phyloP scores from a whole-genome alignment of 2,329 filamentous ascomycete species.

The Aspergillus amoenus region DNA sequence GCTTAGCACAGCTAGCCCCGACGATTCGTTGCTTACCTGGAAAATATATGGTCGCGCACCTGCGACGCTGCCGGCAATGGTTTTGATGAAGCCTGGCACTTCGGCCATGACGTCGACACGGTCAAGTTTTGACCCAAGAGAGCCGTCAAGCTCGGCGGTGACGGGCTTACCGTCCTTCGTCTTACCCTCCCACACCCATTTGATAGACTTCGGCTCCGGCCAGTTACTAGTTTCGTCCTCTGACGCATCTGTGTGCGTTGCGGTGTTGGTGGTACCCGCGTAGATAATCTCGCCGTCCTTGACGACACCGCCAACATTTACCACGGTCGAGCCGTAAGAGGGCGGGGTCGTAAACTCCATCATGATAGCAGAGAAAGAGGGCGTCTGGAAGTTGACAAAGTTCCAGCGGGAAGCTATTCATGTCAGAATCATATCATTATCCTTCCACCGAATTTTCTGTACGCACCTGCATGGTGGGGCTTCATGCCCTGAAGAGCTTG shows the following conservation, averaged over 20 bases:
- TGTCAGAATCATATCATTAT: constrained; percentile 9
- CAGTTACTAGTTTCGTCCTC: constrained; percentile 78
- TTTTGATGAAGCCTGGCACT: constrained; percentile 92
- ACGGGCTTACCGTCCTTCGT: constrained; percentile 73
- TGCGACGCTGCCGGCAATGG: constrained; percentile 80
- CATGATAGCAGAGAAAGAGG: constrained; percentile 80
- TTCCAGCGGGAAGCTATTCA: constrained; percentile 76
- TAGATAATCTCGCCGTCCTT: constrained; percentile 78
- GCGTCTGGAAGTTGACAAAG: constrained; percentile 87
- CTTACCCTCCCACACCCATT: constrained; percentile 75
- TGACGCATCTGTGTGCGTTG: constrained; percentile 67
- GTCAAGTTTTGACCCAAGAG: constrained; percentile 70
- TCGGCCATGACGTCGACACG: constrained; percentile 95
- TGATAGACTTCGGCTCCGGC: constrained; percentile 77
- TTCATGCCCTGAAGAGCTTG: constrained; percentile 98
- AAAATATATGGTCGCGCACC: constrained; percentile 98
- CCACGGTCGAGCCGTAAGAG: constrained; percentile 82
- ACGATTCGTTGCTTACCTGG: constrained; percentile 61
- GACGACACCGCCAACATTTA: constrained; percentile 78
- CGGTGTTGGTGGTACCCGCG: constrained; percentile 65
- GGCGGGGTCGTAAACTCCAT: constrained; percentile 96
- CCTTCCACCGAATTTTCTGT: neutral
- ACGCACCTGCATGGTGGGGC: constrained; percentile 81
- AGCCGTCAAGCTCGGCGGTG: constrained; percentile 67
- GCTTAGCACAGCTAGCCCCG: constrained; percentile 14